A percentile compares a stretch with the other conserved stretches of the same genome.
Evolutionary conservation across 768 basidiomycete genomes (phyloP).

Genomic region (Boletus sp.): DNA sequence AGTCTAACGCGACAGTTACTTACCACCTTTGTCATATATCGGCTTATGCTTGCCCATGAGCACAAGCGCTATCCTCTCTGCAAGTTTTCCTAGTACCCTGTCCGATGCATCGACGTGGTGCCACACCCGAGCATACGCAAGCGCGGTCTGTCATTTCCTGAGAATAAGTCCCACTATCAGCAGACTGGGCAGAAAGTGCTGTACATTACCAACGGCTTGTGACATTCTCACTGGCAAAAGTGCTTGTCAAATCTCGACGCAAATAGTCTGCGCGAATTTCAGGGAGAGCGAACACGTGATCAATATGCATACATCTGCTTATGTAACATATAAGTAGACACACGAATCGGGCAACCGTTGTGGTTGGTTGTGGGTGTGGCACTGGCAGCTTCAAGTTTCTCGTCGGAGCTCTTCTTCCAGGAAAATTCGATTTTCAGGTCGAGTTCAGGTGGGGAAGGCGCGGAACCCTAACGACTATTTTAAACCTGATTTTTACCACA

Average conservation of each 20-base stretch:
- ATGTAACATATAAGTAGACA: too few relatives aligned
- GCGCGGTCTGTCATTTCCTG: constrained; percentile 66
- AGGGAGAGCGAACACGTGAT: background rate
- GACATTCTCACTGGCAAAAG: constrained; percentile 54
- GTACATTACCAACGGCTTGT: constrained; percentile 77
- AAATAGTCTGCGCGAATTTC: background rate
- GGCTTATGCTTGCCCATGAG: constrained; percentile 99
- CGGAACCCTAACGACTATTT: too few relatives aligned
- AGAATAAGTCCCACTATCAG: background rate
- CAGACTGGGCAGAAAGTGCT: constrained; percentile 18
- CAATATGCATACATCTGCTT: background rate
- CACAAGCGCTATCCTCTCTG: constrained; percentile 89
- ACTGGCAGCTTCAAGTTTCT: too few relatives aligned
- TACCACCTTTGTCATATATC: constrained; percentile 89
- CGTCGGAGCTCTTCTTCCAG: too few relatives aligned
- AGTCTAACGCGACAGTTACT: constrained; percentile 23
- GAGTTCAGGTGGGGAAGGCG: too few relatives aligned
- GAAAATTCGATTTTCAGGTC: too few relatives aligned
- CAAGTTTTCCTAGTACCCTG: constrained; percentile 91
- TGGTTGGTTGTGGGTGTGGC: too few relatives aligned
- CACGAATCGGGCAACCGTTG: too few relatives aligned
- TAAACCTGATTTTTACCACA: too few relatives aligned
- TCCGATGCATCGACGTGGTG: constrained; percentile 91
- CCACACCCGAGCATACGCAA: constrained; percentile 95
- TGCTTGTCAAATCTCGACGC: background rate